phyloP scores from a whole-genome alignment of 164 flowering plant genomes.

The Vitis rupestris region DNA sequence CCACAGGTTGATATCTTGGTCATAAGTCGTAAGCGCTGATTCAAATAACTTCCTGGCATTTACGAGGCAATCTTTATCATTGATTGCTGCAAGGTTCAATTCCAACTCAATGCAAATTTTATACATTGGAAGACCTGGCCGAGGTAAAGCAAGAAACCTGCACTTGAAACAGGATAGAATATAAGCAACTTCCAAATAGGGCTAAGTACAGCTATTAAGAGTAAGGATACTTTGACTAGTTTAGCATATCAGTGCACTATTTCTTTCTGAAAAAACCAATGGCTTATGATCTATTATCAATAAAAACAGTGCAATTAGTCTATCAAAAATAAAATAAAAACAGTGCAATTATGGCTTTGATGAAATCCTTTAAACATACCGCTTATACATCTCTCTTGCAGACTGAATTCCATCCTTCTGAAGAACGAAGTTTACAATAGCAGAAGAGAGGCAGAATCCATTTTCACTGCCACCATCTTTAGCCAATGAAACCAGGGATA shows the following conservation, averaged over 20 bases:
- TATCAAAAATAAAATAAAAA: too few species aligned
- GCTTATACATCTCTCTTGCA: conserved; percentile 66
- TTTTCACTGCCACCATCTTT: conserved; percentile 52
- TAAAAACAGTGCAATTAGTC: too few species aligned
- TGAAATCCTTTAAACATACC: conserved; percentile 32
- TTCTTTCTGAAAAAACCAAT: background rate
- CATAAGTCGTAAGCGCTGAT: conserved; percentile 66
- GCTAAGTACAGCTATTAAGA: background rate
- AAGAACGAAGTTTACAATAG: conserved; percentile 54
- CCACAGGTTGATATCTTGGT: conserved; percentile 69
- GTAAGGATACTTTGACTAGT: background rate
- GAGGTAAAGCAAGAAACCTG: conserved; percentile 80
- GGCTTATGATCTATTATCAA: background rate
- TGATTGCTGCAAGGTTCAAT: conserved; percentile 58
- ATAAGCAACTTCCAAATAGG: background rate
- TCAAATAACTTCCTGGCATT: conserved; percentile 76
- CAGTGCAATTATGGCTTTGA: background rate
- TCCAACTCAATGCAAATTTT: conserved; percentile 80
- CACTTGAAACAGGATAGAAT: conserved; percentile 11
- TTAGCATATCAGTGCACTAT: too few species aligned
- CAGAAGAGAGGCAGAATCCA: conserved; percentile 63
- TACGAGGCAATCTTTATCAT: conserved; percentile 52
- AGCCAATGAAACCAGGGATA: conserved; percentile 39
- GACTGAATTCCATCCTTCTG: conserved; percentile 63
- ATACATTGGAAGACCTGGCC: conserved; percentile 63